These are phyloP conservation scores for Strobilomyces echinocephalus DNA, from an alignment of 768 basidiomycete species.

Conservation along the genomic window DNA sequence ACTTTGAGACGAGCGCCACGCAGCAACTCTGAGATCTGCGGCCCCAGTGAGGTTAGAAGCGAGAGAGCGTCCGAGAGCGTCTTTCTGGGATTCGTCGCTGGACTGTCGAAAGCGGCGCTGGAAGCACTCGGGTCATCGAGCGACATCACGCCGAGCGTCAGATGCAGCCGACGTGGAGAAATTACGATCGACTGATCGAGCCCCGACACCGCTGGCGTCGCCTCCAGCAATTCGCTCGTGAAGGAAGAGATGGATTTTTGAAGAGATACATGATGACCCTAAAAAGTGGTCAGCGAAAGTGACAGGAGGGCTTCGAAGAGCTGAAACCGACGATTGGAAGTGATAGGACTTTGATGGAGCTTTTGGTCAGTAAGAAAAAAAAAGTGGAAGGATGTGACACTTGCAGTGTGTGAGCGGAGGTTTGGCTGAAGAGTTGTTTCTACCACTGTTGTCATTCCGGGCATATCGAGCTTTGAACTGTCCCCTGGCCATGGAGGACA, in stretches of 20 bases:
- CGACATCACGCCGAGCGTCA: slow-evolving; percentile 73
- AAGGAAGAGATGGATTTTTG: slow-evolving; percentile 36
- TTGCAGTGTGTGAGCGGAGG: slow-evolving; percentile 26
- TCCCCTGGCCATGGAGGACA: slow-evolving; percentile 14
- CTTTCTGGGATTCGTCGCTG: slow-evolving; percentile 1
- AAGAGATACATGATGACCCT: slow-evolving; percentile 41
- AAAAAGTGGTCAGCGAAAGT: slow-evolving; percentile 13
- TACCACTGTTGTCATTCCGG: too few relatives aligned
- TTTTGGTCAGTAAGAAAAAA: slow-evolving; percentile 1
- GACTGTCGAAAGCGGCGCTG: background rate
- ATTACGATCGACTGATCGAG: slow-evolving; percentile 60
- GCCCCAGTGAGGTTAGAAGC: slow-evolving; percentile 36
- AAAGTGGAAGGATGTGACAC: slow-evolving; percentile 1
- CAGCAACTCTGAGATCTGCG: slow-evolving; percentile 42
- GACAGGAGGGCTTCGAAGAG: slow-evolving; percentile 13
- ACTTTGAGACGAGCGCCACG: slow-evolving; percentile 30
- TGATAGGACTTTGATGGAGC: slow-evolving; percentile 23
- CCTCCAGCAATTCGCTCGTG: slow-evolving; percentile 20
- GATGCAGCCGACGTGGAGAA: slow-evolving; percentile 53
- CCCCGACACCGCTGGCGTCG: slow-evolving; percentile 37
- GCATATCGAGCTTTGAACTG: background rate
- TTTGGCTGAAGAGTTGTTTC: background rate
- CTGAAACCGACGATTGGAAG: slow-evolving; percentile 31
- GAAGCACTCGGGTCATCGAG: slow-evolving; percentile 33
- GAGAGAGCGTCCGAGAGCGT: slow-evolving; percentile 40